These are phyloP conservation scores for Boletellus deceptivus DNA, from an alignment of 1,284 basidiomycete species.

Conservation along the genomic window DNA sequence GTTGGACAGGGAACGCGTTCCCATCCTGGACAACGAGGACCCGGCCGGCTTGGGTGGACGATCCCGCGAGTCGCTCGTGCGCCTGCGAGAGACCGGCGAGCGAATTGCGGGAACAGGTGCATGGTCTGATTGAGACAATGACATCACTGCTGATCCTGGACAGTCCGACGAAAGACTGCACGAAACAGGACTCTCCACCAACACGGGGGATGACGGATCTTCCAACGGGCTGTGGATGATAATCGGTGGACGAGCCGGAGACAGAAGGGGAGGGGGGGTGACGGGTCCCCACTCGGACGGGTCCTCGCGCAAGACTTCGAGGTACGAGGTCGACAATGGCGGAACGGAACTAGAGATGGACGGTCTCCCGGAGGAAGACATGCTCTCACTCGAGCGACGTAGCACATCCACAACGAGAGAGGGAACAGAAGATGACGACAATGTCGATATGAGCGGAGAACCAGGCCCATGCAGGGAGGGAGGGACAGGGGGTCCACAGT, in stretches of 20 bases:
- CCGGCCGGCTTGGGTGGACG: conserved; percentile 11
- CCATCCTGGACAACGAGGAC: conserved; percentile 18
- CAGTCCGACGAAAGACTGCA: conserved; percentile 21
- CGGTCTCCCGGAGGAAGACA: conserved; percentile 14
- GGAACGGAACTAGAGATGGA: conserved; percentile 23
- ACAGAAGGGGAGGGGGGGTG: conserved; percentile 6
- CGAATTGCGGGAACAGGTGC: conserved; percentile 10
- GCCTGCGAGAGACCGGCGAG: conserved; percentile 12
- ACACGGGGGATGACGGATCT: background rate
- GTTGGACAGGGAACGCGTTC: conserved; percentile 36
- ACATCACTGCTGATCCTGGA: conserved; percentile 18
- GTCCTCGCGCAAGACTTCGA: conserved; percentile 33
- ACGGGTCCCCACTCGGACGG: conserved; percentile 22
- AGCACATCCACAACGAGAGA: background rate
- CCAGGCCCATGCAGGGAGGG: background rate
- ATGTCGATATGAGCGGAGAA: background rate
- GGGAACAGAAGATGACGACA: background rate
- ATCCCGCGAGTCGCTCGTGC: conserved; percentile 17
- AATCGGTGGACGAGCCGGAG: conserved; percentile 5
- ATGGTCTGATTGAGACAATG: conserved; percentile 16
- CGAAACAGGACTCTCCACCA: conserved; percentile 28
- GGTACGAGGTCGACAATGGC: conserved; percentile 23
- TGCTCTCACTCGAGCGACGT: conserved; percentile 13
- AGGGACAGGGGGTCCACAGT: background rate
- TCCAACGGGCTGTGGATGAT: conserved; percentile 20